Evolutionary conservation across 73 alveolate genomes (phyloP).

Genomic region (Paramecium octaurelia): DNA sequence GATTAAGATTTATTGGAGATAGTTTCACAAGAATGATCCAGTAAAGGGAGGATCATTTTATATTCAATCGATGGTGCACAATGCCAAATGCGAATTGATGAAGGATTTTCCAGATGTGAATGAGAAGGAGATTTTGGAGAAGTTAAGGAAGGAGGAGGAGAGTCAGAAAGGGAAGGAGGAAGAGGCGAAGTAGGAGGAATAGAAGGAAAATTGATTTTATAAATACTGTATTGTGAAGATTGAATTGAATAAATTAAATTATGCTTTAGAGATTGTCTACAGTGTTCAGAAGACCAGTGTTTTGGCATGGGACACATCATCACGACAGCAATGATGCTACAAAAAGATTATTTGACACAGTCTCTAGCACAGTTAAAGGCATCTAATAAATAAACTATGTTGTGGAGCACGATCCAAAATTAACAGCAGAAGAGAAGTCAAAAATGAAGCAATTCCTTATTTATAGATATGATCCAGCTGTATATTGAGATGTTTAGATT

Average conservation of each 20-base stretch:
- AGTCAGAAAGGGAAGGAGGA: background rate
- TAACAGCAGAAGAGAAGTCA: conserved; percentile 60
- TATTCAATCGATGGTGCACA: background rate
- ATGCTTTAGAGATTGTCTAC: conserved; percentile 26
- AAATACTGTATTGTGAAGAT: background rate
- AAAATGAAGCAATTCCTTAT: conserved; percentile 57
- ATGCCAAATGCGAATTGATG: conserved; percentile 5
- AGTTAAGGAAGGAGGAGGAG: background rate
- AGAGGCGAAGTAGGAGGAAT: background rate
- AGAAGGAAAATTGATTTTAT: background rate
- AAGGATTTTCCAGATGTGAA: conserved; percentile 32
- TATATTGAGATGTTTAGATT: background rate
- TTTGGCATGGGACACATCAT: conserved; percentile 26
- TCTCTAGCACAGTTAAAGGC: conserved; percentile 59
- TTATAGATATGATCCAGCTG: conserved; percentile 68
- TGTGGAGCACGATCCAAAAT: conserved; percentile 56
- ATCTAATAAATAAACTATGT: conserved; percentile 62
- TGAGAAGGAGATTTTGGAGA: background rate
- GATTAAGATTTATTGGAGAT: conserved; percentile 12
- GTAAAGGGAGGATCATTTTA: conserved; percentile 2
- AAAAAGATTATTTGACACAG: background rate
- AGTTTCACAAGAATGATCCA: conserved; percentile 34
- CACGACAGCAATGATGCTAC: conserved; percentile 34
- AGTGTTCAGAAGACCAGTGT: conserved; percentile 29
- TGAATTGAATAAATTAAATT: background rate